These are phyloP conservation scores for Talinum fruticosum DNA, from an alignment of 148 eudicot species.

Conservation along the genomic window DNA sequence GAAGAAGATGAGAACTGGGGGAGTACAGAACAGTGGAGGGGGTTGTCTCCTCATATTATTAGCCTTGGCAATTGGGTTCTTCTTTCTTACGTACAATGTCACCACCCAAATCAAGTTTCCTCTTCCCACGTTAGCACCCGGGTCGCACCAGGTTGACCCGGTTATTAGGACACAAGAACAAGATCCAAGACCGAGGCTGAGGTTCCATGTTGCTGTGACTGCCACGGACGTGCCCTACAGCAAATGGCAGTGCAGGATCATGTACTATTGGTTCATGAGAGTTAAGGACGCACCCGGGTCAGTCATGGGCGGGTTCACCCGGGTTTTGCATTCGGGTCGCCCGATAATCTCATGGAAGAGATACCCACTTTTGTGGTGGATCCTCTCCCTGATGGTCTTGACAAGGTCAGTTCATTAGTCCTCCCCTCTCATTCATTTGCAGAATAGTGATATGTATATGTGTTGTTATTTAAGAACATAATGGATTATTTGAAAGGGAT, in stretches of 20 bases:
- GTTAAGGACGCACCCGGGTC: slow-evolving; percentile 34
- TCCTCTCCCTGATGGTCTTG: slow-evolving; percentile 42
- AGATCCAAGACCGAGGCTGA: background rate
- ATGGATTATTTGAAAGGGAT: background rate
- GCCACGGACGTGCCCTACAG: slow-evolving; percentile 38
- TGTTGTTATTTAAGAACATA: too few species aligned
- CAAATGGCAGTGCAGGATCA: slow-evolving; percentile 51
- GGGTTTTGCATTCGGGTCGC: slow-evolving; percentile 49
- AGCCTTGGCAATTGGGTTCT: slow-evolving; percentile 22
- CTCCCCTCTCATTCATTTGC: too few species aligned
- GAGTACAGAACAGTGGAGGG: slow-evolving; percentile 21
- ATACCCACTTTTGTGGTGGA: slow-evolving; percentile 49
- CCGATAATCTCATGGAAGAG: slow-evolving; percentile 43
- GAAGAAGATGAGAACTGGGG: slow-evolving; percentile 9
- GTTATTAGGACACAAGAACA: background rate
- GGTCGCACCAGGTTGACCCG: slow-evolving; percentile 29
- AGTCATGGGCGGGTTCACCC: slow-evolving; percentile 47
- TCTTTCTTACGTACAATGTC: slow-evolving; percentile 32
- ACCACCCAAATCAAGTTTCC: slow-evolving; percentile 5
- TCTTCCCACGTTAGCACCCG: background rate
- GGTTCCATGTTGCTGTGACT: slow-evolving; percentile 45
- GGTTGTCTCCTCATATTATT: slow-evolving; percentile 24
- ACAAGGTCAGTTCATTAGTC: slow-evolving; percentile 22
- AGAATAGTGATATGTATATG: too few species aligned
- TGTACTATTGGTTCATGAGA: slow-evolving; percentile 48